Evolutionary conservation across 805 yeast genomes (phyloP).

Genomic region (Candida gorgasii): DNA sequence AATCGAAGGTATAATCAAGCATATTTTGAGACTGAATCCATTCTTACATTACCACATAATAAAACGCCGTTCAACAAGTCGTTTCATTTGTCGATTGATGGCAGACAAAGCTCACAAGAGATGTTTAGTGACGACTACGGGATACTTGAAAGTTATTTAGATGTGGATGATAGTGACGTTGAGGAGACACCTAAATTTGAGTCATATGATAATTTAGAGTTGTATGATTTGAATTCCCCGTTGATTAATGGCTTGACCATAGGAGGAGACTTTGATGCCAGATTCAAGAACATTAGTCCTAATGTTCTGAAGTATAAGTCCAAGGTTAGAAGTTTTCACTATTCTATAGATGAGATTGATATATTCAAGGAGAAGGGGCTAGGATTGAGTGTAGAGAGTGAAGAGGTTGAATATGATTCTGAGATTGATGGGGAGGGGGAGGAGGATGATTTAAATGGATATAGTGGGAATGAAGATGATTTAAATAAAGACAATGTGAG

Average conservation of each 20-base stretch:
- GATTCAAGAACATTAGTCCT: slow-evolving; percentile 15
- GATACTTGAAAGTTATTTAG: slow-evolving; percentile 31
- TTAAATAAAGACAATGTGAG: too few relatives aligned
- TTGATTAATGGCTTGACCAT: slow-evolving; percentile 35
- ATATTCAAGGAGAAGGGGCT: too few relatives aligned
- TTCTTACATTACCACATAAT: slow-evolving; percentile 12
- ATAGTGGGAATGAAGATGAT: too few relatives aligned
- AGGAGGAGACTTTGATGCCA: slow-evolving; percentile 22
- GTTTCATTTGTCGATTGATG: slow-evolving; percentile 30
- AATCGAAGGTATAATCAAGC: slow-evolving; percentile 8
- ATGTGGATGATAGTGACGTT: slow-evolving; percentile 3
- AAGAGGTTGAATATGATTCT: background rate
- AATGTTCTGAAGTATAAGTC: slow-evolving; percentile 8
- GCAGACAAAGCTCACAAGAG: slow-evolving; percentile 12
- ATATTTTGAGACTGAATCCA: slow-evolving; percentile 9
- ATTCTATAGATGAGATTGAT: slow-evolving; percentile 17
- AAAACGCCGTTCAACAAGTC: slow-evolving; percentile 22
- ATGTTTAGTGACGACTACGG: slow-evolving; percentile 28
- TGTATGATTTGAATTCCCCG: slow-evolving; percentile 31
- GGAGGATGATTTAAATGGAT: too few relatives aligned
- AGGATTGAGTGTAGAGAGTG: slow-evolving; percentile 2
- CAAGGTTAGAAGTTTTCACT: slow-evolving; percentile 14
- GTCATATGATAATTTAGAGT: slow-evolving; percentile 18
- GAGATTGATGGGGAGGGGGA: background rate
- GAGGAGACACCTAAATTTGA: slow-evolving; percentile 14